A percentile compares a stretch with the other conserved stretches of the same genome.
These are phyloP conservation scores for Naganishia randhawae DNA, from an alignment of 768 basidiomycete genomes.

Conservation along the genomic window DNA sequence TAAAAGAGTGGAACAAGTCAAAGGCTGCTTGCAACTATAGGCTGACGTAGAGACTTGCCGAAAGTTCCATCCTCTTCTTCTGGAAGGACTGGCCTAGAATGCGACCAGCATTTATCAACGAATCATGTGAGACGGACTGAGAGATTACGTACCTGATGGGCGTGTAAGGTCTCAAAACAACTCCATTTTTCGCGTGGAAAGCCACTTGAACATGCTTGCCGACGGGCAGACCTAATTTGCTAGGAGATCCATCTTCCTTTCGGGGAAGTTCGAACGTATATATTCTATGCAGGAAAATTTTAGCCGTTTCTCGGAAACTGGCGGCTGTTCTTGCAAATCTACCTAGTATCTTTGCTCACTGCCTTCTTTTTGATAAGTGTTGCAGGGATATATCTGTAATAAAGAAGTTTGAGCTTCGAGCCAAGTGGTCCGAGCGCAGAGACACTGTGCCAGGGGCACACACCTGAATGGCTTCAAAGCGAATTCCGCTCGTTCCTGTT, in stretches of 20 bases:
- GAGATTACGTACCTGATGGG: slow-evolving; percentile 12
- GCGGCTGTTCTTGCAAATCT: background rate
- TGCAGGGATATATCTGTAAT: slow-evolving; percentile 9
- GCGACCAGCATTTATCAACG: background rate
- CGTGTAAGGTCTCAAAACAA: slow-evolving; percentile 25
- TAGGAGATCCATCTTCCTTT: slow-evolving; percentile 16
- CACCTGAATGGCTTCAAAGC: slow-evolving; percentile 23
- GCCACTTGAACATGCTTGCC: slow-evolving; percentile 27
- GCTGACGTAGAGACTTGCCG: background rate
- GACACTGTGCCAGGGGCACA: background rate
- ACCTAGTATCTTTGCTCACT: slow-evolving; percentile 30
- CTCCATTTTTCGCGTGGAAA: slow-evolving; percentile 26
- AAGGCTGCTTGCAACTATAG: background rate
- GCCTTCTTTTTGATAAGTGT: slow-evolving; percentile 28
- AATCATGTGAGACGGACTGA: background rate
- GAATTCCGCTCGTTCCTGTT: slow-evolving; percentile 23
- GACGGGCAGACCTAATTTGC: slow-evolving; percentile 24
- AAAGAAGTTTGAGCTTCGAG: background rate
- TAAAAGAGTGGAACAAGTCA: background rate
- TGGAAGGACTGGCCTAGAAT: slow-evolving; percentile 19
- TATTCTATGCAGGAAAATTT: background rate
- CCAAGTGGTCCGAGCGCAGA: background rate
- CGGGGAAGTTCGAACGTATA: slow-evolving; percentile 28
- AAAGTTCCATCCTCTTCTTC: slow-evolving; percentile 30
- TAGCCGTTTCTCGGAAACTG: too few species aligned